Evolutionary conservation across 148 eudicot species (phyloP), one percentile per base, ranked within the genome.

Genomic region (Limonium bicolor): DNA sequence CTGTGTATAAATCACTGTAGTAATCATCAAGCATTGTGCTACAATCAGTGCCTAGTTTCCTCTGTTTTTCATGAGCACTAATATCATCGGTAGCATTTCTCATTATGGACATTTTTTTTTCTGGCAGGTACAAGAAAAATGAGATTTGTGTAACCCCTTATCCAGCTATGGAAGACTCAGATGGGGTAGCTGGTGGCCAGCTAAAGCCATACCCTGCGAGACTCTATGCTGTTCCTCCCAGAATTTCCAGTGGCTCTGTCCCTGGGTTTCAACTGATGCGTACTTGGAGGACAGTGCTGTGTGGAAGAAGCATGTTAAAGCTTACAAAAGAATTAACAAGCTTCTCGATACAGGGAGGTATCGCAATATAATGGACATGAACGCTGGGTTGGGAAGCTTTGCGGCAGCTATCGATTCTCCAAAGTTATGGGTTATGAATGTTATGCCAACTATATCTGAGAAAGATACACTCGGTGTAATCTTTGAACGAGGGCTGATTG

Each of bases 351-450:
- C 67, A 1, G 78, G 73, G 52, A 68, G 78, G 59, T 72, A 67
- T 37, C 77, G 77, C 31, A 72, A 72, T 50, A 67, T 67, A n/a
- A n/a, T n/a, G n/a, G n/a, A n/a, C n/a, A n/a, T n/a, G n/a, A n/a
- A n/a, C n/a, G n/a, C n/a, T n/a, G 39, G 70, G 31, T 41, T 72
- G 2, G 77, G 77, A 37, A 63, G 77, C 36, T 72, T 72, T 54
- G 77, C 70, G 38, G 73, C 77, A 33, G 70, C 66, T 1, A 31
- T 72, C 36, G 67, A 72, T 26, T 67, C 78, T 20, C 64, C 70
- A 17, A 51, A 56, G 20, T 37, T 64, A 21, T 72, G 78, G 78
- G 78, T 72, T 17, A 72, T 72, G 78, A 72, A 72, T 64, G 73
- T 72, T 8, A 38, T 72, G 46, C 73, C 77, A 5, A 72, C 70